Base-by-base conservation (phyloP, 139 green algal species). In the Dunaliella sp. region DNA sequence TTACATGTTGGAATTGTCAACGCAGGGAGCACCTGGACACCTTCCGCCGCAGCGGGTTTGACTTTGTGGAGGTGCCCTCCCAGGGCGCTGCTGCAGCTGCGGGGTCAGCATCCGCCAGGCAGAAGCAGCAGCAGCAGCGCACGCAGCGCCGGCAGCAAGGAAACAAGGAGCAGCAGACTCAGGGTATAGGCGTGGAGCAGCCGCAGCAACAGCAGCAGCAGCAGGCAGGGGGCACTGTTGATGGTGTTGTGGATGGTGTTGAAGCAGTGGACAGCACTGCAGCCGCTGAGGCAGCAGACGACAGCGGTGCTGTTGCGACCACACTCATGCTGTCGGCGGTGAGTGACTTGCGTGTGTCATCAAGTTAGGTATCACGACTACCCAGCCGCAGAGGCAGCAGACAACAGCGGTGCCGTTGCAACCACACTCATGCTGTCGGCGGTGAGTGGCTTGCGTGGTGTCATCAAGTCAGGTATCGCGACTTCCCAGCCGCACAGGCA, bases 11-110 rank as follows among this genome's bases (percentile, higher is more conserved):
- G n/a, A n/a, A n/a, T 83, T 83, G 80, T 84, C 1, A 34, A 74
- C 31, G 28, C 92, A 94, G 91, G 38, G 93, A 96, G 32, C 89
- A 98, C 87, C 7, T 96, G 26, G 84, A 92, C 1, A 58, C n/a
- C 81, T 98, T 98, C 84, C 83, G 88, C 1, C 48, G 80, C 3
- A 99, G 98, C 80, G 97, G 97, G 25, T 99, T 99, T 88, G 94
- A 97, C 26, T 98, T 99, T 84, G 84, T 90, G 3, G 93, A 98
- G 33, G 85, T 91, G 30, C 35, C 33, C 36, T 85, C 36, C 7
- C 48, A 16, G 7, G 16, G 48, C 16, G 48, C 7, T 24, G 81
- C 30, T 7, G 37, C 36, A 86, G 65, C 59, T 24, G 59, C 34
- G 2, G 65, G 58, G 75, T 22, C 80, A 77, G 36, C 34, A 75